Evolutionary conservation across 1,284 basidiomycete species (phyloP).

Genomic region (Rhodofomes roseus): DNA sequence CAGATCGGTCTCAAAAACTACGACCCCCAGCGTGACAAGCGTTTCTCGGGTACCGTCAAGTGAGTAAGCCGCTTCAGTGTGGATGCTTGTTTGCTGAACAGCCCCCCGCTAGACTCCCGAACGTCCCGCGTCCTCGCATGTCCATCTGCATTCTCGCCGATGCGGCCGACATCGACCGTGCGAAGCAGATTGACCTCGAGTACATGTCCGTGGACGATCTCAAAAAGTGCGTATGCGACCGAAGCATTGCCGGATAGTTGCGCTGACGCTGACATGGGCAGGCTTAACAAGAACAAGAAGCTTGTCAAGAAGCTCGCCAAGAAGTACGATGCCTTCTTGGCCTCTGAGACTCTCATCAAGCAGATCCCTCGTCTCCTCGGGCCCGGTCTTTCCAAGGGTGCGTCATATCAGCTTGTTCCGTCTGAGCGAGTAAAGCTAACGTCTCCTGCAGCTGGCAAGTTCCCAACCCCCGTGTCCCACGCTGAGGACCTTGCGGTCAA

Average conservation of each 20-base stretch:
- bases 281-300: slow-evolving; percentile 99
- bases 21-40: slow-evolving; percentile 93
- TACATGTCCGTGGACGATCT: slow-evolving; percentile 99
- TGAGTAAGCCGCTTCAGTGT: slow-evolving; percentile 29
- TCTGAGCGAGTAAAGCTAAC: not conserved
- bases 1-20: slow-evolving; percentile 99
- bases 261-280: slow-evolving; percentile 22
- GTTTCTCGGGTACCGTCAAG: slow-evolving; percentile 98
- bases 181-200: slow-evolving; percentile 95
- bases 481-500: slow-evolving; percentile 91
- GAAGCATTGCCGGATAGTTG: not conserved
- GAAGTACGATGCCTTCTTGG: slow-evolving; percentile 99
- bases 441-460: slow-evolving; percentile 81
- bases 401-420: slow-evolving; percentile 12
- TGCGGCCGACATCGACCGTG: slow-evolving; percentile 97
- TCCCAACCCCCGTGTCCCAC: slow-evolving; percentile 97
- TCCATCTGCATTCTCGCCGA: slow-evolving; percentile 99
- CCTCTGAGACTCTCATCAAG: slow-evolving; percentile 98
- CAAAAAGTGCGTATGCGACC: slow-evolving; percentile 76
- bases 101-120: slow-evolving; percentile 69
- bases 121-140: slow-evolving; percentile 98
- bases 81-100: slow-evolving; percentile 4
- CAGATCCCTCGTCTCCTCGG: slow-evolving; percentile 99
- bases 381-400: slow-evolving; percentile 98
- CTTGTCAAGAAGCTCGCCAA: slow-evolving; percentile 99